Evolutionary conservation across 331 rosid genomes (phyloP).

Genomic region (Malus hybrid): DNA sequence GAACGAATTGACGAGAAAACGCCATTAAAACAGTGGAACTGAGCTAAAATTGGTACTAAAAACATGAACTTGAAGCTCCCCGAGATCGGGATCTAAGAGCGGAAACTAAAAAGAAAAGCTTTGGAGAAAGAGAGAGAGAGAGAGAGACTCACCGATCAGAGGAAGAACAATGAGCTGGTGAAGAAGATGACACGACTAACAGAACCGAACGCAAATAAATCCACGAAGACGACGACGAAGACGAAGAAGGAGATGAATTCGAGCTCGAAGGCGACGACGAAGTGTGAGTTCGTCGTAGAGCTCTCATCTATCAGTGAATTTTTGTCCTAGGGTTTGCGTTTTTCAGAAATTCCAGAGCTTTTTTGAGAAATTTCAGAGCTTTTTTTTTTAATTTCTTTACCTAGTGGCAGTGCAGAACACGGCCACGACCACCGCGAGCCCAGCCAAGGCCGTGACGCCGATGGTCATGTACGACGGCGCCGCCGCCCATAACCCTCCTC

Average conservation of each 20-base stretch:
- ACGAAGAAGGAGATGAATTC: conserved; percentile 41
- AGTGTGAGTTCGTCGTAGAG: conserved; percentile 83
- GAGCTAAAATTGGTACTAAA: conserved; percentile 34
- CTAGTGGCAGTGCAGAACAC: conserved; percentile 65
- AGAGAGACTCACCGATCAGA: conserved; percentile 97
- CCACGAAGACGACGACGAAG: conserved; percentile 92
- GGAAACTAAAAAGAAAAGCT: conserved; percentile 24
- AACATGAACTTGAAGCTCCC: conserved; percentile 27
- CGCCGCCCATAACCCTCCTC: conserved; percentile 31
- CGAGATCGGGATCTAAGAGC: conserved; percentile 47
- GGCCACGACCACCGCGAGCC: conserved; percentile 47
- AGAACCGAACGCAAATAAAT: conserved; percentile 99
- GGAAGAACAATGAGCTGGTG: conserved; percentile 89
- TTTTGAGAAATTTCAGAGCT: not conserved
- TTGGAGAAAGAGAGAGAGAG: conserved; percentile 5
- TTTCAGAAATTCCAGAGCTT: conserved; percentile 11
- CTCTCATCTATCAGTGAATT: conserved; percentile 64
- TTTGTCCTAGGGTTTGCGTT: not conserved
- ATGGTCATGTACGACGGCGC: conserved; percentile 38
- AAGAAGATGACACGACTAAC: conserved; percentile 88
- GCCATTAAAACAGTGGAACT: conserved; percentile 28
- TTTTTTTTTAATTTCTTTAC: conserved; percentile 22
- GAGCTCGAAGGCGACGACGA: conserved; percentile 61
- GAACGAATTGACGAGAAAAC: not conserved
- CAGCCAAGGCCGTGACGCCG: conserved; percentile 65